These are phyloP conservation scores for Actinomucor elegans DNA, from an alignment of 371 early-diverging fungal genomes.

Conservation along the genomic window DNA sequence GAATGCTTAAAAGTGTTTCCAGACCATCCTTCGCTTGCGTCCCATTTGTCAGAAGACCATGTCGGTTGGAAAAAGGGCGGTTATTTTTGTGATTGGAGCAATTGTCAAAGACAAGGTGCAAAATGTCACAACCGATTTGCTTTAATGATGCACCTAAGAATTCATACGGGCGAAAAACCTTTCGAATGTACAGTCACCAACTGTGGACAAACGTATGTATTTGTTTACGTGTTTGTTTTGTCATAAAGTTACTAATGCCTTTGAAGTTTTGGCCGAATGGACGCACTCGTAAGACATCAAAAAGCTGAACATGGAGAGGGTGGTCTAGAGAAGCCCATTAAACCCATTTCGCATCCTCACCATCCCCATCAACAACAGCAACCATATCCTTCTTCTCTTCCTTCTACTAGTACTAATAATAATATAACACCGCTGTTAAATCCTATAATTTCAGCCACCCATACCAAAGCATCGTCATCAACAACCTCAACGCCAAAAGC, in stretches of 20 bases:
- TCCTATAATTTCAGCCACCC: not conserved
- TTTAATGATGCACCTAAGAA: conserved; percentile 65
- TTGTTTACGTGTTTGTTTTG: not conserved
- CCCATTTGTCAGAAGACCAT: conserved; percentile 65
- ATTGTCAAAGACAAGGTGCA: conserved; percentile 58
- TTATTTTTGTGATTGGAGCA: conserved; percentile 65
- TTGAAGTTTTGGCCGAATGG: conserved; percentile 41
- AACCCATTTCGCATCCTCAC: not conserved
- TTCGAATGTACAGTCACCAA: conserved; percentile 52
- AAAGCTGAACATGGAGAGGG: conserved; percentile 33
- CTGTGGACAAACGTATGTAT: conserved; percentile 45
- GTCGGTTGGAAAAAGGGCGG: conserved; percentile 66
- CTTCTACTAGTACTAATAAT: not conserved
- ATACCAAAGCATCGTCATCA: not conserved
- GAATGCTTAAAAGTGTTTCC: conserved; percentile 43
- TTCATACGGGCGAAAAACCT: conserved; percentile 72
- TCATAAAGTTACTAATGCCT: not conserved
- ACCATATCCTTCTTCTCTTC: not conserved
- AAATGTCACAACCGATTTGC: conserved; percentile 67
- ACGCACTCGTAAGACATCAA: conserved; percentile 44
- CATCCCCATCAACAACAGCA: not conserved
- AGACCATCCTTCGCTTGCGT: conserved; percentile 42
- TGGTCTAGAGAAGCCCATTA: not conserved
- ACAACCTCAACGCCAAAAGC: not conserved
- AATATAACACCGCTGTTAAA: not conserved